Percentiles rank a stretch among this genome's conserved stretches.
phyloP scores from a whole-genome alignment of 768 basidiomycete species.

The Lactarius indigo region DNA sequence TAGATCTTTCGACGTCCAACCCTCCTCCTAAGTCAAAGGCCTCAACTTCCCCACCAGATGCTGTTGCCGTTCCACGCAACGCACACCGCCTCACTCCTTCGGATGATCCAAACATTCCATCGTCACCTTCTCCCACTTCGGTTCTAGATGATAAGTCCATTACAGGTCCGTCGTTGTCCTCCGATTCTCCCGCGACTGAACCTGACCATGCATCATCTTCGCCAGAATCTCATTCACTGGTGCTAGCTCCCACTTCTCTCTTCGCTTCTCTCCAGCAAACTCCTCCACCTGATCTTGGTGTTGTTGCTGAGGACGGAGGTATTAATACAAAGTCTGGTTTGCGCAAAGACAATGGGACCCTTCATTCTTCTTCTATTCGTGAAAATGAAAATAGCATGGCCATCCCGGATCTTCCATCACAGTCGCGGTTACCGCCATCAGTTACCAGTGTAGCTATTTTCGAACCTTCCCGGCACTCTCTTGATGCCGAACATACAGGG shows the following conservation, averaged over 20 bases:
- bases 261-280: background rate
- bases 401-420: background rate
- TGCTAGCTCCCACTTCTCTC: background rate
- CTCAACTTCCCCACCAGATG: background rate
- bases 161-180: background rate
- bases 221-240: background rate
- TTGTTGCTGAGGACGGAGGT: too few relatives aligned
- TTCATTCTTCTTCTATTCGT: background rate
- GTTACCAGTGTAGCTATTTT: background rate
- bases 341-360: background rate
- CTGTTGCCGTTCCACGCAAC: background rate
- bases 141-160: background rate
- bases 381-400: background rate
- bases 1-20: background rate
- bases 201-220: background rate
- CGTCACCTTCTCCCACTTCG: background rate
- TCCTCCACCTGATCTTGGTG: background rate
- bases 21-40: background rate
- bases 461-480: background rate
- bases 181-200: background rate
- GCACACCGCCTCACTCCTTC: too few relatives aligned
- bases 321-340: background rate
- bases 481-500: background rate
- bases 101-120: background rate
- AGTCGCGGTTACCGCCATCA: background rate